A percentile compares a stretch with the other conserved stretches of the same genome.
Conservation (phyloP, 176 grass and related monocot species). For the Zea mays region DNA sequence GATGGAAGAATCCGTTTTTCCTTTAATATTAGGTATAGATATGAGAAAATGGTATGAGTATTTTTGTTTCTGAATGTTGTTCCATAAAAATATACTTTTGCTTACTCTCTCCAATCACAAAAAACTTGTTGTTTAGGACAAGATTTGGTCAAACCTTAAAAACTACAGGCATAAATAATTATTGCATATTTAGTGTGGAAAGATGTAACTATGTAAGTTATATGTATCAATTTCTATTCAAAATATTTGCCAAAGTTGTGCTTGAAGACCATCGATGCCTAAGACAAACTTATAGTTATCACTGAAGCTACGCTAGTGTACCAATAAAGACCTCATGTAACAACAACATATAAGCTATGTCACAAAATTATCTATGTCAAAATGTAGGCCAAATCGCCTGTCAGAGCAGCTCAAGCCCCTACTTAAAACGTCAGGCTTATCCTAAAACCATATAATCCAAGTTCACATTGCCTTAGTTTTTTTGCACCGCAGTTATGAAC, state of each 20-base stretch:
- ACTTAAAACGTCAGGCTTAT: neutral
- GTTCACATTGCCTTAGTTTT: neutral
- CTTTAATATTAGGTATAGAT: neutral
- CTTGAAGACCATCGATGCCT: neutral
- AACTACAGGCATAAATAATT: neutral
- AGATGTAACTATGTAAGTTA: neutral
- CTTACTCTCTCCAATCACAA: neutral
- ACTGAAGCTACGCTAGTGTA: neutral
- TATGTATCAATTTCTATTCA: neutral
- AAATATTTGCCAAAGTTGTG: neutral
- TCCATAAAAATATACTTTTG: neutral
- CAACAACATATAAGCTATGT: neutral
- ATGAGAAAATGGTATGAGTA: neutral
- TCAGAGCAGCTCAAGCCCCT: neutral
- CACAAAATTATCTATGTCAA: neutral
- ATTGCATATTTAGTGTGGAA: neutral
- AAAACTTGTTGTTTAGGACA: neutral
- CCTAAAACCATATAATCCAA: neutral
- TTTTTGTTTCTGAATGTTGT: neutral
- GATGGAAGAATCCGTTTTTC: neutral
- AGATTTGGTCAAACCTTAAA: neutral
- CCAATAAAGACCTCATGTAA: neutral
- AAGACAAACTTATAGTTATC: neutral
- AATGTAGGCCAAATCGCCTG: neutral
- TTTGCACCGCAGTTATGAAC: neutral